Evolutionary conservation across 768 basidiomycete genomes (phyloP).

Genomic region (Daedaleopsis nitida): DNA sequence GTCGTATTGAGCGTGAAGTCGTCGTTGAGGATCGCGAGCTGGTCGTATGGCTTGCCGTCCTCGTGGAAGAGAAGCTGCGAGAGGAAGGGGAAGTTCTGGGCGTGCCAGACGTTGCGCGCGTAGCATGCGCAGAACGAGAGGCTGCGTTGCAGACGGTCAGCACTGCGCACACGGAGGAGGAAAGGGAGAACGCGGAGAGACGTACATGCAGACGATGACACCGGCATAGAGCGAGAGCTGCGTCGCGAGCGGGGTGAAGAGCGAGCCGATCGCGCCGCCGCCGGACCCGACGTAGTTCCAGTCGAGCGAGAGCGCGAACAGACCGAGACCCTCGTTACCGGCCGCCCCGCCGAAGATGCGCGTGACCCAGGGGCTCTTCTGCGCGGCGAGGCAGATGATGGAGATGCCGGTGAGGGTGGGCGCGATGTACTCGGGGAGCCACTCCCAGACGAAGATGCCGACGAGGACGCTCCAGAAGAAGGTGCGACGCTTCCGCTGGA

Average conservation of each 20-base stretch:
- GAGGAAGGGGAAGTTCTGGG: conserved; percentile 58
- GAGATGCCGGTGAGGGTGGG: conserved; percentile 60
- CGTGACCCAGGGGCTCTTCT: conserved; percentile 50
- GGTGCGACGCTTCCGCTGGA: conserved; percentile 37
- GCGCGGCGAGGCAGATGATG: conserved; percentile 56
- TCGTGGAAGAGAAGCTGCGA: conserved; percentile 35
- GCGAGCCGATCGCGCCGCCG: conserved; percentile 42
- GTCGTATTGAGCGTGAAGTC: conserved; percentile 52
- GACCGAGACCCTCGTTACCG: conserved; percentile 62
- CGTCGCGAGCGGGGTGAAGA: conserved; percentile 30
- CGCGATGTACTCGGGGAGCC: conserved; percentile 38
- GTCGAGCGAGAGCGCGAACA: conserved; percentile 57
- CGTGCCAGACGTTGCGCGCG: conserved; percentile 53
- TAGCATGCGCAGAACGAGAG: conserved; percentile 44
- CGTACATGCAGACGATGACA: conserved; percentile 37
- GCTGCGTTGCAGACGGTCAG: background rate
- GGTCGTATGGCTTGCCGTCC: conserved; percentile 55
- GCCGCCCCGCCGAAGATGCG: conserved; percentile 63
- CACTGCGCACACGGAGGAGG: background rate
- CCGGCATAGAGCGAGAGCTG: conserved; percentile 16
- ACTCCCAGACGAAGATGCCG: conserved; percentile 46
- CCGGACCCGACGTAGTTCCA: conserved; percentile 48
- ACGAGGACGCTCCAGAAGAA: conserved; percentile 38
- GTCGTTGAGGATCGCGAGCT: conserved; percentile 52
- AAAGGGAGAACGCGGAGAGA: conserved; percentile 29